A percentile compares a stretch with the other conserved stretches of the same genome.
Evolutionary conservation across 345 rosid species (phyloP).

Genomic region (Durio zibethinus): DNA sequence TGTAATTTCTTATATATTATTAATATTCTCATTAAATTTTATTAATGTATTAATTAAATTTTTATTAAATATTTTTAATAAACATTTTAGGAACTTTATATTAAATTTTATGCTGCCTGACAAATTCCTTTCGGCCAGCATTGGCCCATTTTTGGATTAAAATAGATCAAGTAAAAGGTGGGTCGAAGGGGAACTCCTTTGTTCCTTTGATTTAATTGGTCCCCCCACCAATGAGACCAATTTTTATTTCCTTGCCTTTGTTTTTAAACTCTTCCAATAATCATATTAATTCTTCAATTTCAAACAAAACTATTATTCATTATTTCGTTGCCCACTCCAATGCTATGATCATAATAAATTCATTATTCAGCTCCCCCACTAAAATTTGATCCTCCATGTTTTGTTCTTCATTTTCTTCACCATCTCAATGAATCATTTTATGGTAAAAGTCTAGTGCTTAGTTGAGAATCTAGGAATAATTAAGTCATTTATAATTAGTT

Average conservation of each 20-base stretch:
- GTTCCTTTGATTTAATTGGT: not conserved
- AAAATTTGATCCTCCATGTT: not conserved
- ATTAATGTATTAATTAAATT: too few species aligned
- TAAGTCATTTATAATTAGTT: not conserved
- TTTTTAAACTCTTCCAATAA: not conserved
- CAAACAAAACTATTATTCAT: conserved; percentile 2
- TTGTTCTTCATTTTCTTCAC: not conserved
- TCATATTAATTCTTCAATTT: not conserved
- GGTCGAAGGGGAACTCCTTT: not conserved
- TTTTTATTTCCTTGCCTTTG: not conserved
- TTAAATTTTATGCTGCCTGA: too few species aligned
- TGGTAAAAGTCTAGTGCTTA: not conserved
- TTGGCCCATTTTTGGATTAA: too few species aligned
- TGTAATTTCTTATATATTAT: too few species aligned
- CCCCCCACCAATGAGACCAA: not conserved
- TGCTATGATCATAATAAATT: not conserved
- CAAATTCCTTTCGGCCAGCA: too few species aligned
- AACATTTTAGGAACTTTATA: too few species aligned
- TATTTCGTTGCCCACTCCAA: conserved; percentile 1
- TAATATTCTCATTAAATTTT: too few species aligned
- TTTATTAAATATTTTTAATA: too few species aligned
- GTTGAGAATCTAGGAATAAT: not conserved
- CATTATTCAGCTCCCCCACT: conserved; percentile 7
- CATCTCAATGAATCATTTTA: not conserved
- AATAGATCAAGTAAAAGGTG: not conserved